Evolutionary conservation across 164 flowering plant genomes (phyloP).

Genomic region (Santalum album): DNA sequence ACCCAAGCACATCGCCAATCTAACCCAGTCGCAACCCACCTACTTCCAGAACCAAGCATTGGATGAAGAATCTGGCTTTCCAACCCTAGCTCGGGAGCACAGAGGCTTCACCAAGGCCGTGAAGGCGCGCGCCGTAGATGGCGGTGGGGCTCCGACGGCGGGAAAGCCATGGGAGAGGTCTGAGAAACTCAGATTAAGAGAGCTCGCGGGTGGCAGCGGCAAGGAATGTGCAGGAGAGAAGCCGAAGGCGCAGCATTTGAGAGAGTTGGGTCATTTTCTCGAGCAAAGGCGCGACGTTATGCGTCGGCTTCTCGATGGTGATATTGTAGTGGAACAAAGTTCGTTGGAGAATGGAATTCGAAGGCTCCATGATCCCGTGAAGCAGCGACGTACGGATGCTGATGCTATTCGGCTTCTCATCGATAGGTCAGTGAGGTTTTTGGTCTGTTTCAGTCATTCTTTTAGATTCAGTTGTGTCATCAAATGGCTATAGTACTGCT

Average conservation of each 20-base stretch:
- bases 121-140: not conserved
- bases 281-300: slow-evolving; percentile 33
- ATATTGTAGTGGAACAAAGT: slow-evolving; percentile 35
- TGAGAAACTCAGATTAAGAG: slow-evolving; percentile 32
- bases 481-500: not conserved
- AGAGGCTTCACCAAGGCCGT: slow-evolving; percentile 31
- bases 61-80: slow-evolving; percentile 45
- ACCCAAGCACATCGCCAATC: slow-evolving; percentile 25
- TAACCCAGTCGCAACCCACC: slow-evolving; percentile 27
- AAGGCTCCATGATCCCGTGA: slow-evolving; percentile 11
- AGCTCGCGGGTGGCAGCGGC: slow-evolving; percentile 34
- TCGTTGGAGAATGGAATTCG: slow-evolving; percentile 15
- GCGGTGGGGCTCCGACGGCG: slow-evolving; percentile 20
- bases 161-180: slow-evolving; percentile 87
- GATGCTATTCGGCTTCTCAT: slow-evolving; percentile 55
- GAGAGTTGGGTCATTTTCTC: slow-evolving; percentile 56
- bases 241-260: slow-evolving; percentile 49
- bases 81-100: slow-evolving; percentile 45
- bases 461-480: no score
- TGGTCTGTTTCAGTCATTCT: not conserved
- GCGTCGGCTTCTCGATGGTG: slow-evolving; percentile 64
- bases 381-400: slow-evolving; percentile 30
- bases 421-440: slow-evolving; percentile 63
- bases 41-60: slow-evolving; percentile 32
- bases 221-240: slow-evolving; percentile 37